Evolutionary conservation across 106 monocot genomes (phyloP).

Genomic region (Dendrobium officinale): DNA sequence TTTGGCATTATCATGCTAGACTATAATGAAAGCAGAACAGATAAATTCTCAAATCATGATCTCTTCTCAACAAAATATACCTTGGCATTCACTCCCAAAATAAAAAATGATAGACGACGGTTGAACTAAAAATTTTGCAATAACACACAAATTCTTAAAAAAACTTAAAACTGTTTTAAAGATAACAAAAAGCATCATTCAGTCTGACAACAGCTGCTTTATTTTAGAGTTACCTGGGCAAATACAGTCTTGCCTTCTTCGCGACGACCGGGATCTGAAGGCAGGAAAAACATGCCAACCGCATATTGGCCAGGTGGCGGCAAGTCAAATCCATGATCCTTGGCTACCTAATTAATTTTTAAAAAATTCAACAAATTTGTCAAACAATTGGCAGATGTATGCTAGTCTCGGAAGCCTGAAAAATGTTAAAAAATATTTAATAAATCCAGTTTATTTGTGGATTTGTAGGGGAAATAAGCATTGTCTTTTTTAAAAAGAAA

Average conservation of each 20-base stretch:
- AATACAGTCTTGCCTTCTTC: constrained; percentile 77
- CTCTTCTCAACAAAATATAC: neutral
- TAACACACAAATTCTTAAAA: neutral
- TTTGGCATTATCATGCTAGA: neutral
- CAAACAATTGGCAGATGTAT: neutral
- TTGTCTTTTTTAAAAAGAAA: neutral
- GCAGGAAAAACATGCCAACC: constrained; percentile 91
- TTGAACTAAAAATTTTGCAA: neutral
- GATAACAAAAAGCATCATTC: neutral
- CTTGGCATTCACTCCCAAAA: neutral
- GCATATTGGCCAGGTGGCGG: constrained; percentile 84
- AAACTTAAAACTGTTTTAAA: neutral
- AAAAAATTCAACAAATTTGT: neutral
- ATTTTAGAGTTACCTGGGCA: constrained; percentile 37
- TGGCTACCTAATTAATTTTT: constrained; percentile 36
- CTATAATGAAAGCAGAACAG: neutral
- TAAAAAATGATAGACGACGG: neutral
- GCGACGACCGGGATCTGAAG: constrained; percentile 52
- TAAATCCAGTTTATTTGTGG: neutral
- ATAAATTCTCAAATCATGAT: neutral
- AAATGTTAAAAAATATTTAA: neutral
- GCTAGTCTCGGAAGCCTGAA: neutral
- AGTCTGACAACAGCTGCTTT: neutral
- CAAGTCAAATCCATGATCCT: constrained; percentile 67
- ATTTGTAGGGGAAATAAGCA: neutral